phyloP scores from a whole-genome alignment of 2,329 filamentous ascomycete species.

The Exophiala sp. region DNA sequence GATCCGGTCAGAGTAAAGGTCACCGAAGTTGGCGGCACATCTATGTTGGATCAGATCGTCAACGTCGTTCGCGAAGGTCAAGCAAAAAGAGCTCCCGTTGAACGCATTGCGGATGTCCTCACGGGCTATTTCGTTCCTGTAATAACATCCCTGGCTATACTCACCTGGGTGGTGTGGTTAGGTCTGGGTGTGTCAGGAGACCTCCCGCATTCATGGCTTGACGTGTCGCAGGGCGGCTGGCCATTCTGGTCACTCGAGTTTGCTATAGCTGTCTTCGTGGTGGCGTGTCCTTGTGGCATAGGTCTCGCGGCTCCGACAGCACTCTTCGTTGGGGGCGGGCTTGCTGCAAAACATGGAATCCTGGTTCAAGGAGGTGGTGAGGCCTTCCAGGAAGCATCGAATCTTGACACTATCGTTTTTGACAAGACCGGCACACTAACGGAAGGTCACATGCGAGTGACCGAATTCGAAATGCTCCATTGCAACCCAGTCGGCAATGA shows the following conservation, averaged over 20 bases:
- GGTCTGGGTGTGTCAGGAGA: slow-evolving; percentile 40
- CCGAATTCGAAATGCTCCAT: slow-evolving; percentile 44
- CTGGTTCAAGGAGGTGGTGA: slow-evolving; percentile 78
- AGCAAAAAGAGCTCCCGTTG: slow-evolving; percentile 45
- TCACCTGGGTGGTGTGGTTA: slow-evolving; percentile 45
- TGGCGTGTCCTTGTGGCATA: slow-evolving; percentile 78
- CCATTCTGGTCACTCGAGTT: slow-evolving; percentile 54
- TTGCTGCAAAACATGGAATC: slow-evolving; percentile 74
- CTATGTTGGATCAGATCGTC: slow-evolving; percentile 48
- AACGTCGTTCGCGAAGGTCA: slow-evolving; percentile 46
- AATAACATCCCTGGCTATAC: slow-evolving; percentile 45
- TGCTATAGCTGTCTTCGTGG: slow-evolving; percentile 78
- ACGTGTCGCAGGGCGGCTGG: slow-evolving; percentile 46
- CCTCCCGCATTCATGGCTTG: slow-evolving; percentile 47
- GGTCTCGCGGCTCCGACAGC: slow-evolving; percentile 81
- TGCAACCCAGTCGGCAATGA: slow-evolving; percentile 7
- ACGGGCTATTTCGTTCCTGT: slow-evolving; percentile 47
- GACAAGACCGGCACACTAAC: slow-evolving; percentile 86
- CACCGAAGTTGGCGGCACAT: slow-evolving; percentile 43
- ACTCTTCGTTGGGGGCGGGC: slow-evolving; percentile 73
- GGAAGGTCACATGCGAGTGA: slow-evolving; percentile 53
- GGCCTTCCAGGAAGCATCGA: slow-evolving; percentile 77
- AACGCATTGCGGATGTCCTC: slow-evolving; percentile 43
- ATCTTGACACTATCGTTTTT: slow-evolving; percentile 71
- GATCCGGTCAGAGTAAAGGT: slow-evolving; percentile 41